These are phyloP conservation scores for Naganishia friedmannii DNA, from an alignment of 768 basidiomycete species.

Conservation along the genomic window DNA sequence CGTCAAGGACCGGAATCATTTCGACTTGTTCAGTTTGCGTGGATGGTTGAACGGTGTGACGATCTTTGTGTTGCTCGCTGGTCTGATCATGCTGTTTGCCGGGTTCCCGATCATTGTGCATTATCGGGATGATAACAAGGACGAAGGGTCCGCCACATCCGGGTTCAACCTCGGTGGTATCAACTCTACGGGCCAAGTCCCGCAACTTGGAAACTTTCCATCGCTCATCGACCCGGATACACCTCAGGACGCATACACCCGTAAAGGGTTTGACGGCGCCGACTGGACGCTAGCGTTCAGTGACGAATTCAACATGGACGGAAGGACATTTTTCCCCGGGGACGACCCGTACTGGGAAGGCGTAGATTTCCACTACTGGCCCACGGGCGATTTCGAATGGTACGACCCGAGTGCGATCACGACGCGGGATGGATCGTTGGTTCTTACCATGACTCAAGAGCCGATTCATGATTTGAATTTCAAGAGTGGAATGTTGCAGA, in stretches of 20 bases:
- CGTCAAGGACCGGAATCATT: constrained; percentile 57
- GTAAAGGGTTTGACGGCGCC: constrained; percentile 74
- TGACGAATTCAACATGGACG: constrained; percentile 75
- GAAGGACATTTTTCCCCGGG: constrained; percentile 56
- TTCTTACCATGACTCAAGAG: constrained; percentile 72
- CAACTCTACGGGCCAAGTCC: constrained; percentile 84
- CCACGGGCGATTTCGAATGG: constrained; percentile 63
- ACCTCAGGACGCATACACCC: constrained; percentile 59
- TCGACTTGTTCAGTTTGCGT: constrained; percentile 66
- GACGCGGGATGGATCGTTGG: constrained; percentile 72
- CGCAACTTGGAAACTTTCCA: constrained; percentile 66
- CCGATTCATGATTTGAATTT: constrained; percentile 78
- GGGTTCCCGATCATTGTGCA: constrained; percentile 74
- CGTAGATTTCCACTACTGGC: constrained; percentile 73
- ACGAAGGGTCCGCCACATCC: constrained; percentile 42
- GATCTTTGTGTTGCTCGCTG: constrained; percentile 67
- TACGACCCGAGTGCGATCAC: constrained; percentile 66
- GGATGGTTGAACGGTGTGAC: constrained; percentile 79
- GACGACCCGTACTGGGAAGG: constrained; percentile 86
- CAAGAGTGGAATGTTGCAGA: constrained; percentile 60
- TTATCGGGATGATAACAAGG: constrained; percentile 33
- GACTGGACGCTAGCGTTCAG: constrained; percentile 81
- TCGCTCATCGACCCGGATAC: constrained; percentile 74
- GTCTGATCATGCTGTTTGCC: constrained; percentile 76
- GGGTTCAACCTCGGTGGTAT: constrained; percentile 91